Evolutionary conservation across 177 flowering plant genomes (phyloP).

Genomic region (Vitis hybrid): DNA sequence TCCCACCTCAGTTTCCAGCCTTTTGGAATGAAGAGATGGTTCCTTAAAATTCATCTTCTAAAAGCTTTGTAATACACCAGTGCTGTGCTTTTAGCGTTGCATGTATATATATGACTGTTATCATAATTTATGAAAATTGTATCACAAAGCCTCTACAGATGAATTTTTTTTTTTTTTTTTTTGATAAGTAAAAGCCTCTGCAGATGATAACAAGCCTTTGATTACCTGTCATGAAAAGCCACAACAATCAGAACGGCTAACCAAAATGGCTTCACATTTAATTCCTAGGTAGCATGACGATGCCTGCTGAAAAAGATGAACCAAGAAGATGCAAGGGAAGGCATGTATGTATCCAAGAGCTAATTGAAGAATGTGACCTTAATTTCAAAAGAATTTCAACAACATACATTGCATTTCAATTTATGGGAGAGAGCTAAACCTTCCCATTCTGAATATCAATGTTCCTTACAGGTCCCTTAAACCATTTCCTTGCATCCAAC

Average conservation of each 20-base stretch:
- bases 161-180: too few relatives aligned
- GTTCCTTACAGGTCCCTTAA: constrained; percentile 71
- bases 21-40: constrained; percentile 10
- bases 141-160: too few relatives aligned
- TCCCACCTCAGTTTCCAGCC: constrained; percentile 24
- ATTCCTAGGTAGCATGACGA: too few relatives aligned
- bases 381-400: not conserved
- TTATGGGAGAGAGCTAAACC: constrained; percentile 9
- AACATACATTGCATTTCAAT: not conserved
- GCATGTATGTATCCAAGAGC: not conserved
- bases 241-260: too few relatives aligned
- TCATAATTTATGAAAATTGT: too few relatives aligned
- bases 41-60: constrained; percentile 6
- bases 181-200: too few relatives aligned
- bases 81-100: not conserved
- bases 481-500: constrained; percentile 71
- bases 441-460: constrained; percentile 38
- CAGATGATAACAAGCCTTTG: too few relatives aligned
- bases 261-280: too few relatives aligned
- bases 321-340: not conserved
- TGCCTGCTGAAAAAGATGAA: not conserved
- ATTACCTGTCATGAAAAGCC: too few relatives aligned
- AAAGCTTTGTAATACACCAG: constrained; percentile 5
- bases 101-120: too few relatives aligned
- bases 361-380: not conserved